Evolutionary conservation across 306 rosid genomes (phyloP).

Genomic region (Acacia melanoxylon): DNA sequence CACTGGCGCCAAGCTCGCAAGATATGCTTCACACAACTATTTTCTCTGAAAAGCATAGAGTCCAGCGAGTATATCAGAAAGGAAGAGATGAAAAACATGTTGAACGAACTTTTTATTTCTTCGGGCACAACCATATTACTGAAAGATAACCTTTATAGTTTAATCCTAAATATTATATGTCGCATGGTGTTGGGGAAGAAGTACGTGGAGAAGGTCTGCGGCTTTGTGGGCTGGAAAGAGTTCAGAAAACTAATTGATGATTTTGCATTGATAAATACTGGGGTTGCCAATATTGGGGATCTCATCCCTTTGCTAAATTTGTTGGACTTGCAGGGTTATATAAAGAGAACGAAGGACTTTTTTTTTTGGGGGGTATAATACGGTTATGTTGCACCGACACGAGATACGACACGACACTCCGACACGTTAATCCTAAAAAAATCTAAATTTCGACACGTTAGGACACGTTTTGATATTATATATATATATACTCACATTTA

Average conservation of each 20-base stretch:
- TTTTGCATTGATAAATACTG: too few relatives aligned
- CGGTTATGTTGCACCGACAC: too few relatives aligned
- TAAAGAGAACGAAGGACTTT: conserved; percentile 69
- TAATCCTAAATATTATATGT: conserved; percentile 56
- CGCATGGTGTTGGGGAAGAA: conserved; percentile 67
- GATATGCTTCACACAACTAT: conserved; percentile 49
- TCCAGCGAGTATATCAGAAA: too few relatives aligned
- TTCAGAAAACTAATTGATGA: too few relatives aligned
- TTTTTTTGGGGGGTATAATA: too few relatives aligned
- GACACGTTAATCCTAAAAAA: too few relatives aligned
- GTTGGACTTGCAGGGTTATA: conserved; percentile 64
- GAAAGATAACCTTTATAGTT: conserved; percentile 35
- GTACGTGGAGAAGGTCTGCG: conserved; percentile 37
- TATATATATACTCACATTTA: too few relatives aligned
- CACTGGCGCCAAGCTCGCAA: conserved; percentile 60
- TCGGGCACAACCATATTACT: conserved; percentile 5
- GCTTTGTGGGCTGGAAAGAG: conserved; percentile 14
- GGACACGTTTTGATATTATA: too few relatives aligned
- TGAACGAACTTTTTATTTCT: conserved; percentile 21
- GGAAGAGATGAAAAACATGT: conserved; percentile 35
- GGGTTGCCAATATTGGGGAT: conserved; percentile 44
- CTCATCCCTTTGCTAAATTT: conserved; percentile 55
- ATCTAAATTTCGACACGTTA: too few relatives aligned
- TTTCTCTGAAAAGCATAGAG: too few relatives aligned
- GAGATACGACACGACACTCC: too few relatives aligned